A percentile compares a stretch with the other conserved stretches of the same genome.
Evolutionary conservation across 345 rosid species (phyloP).

Genomic region (Litchi chinensis): DNA sequence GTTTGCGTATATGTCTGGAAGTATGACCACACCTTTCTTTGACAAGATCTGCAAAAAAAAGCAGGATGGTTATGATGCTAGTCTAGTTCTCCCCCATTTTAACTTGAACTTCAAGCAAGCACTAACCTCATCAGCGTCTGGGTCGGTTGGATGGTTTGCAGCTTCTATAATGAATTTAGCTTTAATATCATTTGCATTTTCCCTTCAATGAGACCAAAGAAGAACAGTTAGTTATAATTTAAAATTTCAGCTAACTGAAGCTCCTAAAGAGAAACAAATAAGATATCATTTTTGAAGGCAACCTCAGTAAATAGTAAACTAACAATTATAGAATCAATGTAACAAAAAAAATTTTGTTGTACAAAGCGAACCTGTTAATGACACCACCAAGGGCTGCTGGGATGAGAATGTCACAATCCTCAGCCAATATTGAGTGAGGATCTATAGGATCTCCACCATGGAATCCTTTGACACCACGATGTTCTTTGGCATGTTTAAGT

Average conservation of each 20-base stretch:
- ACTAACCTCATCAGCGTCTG: slow-evolving; percentile 91
- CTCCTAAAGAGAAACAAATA: not conserved
- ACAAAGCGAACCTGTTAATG: slow-evolving; percentile 64
- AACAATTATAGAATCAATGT: not conserved
- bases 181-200: slow-evolving; percentile 81
- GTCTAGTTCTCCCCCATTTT: not conserved
- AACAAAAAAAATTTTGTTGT: not conserved
- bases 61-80: not conserved
- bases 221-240: not conserved
- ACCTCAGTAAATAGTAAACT: not conserved
- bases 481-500: slow-evolving; percentile 60
- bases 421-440: slow-evolving; percentile 60
- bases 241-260: not conserved
- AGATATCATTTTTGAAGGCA: not conserved
- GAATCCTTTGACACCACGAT: slow-evolving; percentile 80
- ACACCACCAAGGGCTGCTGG: slow-evolving; percentile 98
- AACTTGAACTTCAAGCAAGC: slow-evolving; percentile 1
- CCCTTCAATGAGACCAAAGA: slow-evolving; percentile 44
- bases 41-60: slow-evolving; percentile 55
- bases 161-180: slow-evolving; percentile 92
- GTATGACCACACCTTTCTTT: slow-evolving; percentile 88
- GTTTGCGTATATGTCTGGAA: slow-evolving; percentile 94
- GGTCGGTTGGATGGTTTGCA: slow-evolving; percentile 98
- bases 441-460: slow-evolving; percentile 62
- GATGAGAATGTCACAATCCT: slow-evolving; percentile 85